A percentile compares a stretch with the other conserved stretches of the same genome.
These are phyloP conservation scores for Tylopilus plumbeoviolaceoides DNA, from an alignment of 768 basidiomycete genomes.

Conservation along the genomic window DNA sequence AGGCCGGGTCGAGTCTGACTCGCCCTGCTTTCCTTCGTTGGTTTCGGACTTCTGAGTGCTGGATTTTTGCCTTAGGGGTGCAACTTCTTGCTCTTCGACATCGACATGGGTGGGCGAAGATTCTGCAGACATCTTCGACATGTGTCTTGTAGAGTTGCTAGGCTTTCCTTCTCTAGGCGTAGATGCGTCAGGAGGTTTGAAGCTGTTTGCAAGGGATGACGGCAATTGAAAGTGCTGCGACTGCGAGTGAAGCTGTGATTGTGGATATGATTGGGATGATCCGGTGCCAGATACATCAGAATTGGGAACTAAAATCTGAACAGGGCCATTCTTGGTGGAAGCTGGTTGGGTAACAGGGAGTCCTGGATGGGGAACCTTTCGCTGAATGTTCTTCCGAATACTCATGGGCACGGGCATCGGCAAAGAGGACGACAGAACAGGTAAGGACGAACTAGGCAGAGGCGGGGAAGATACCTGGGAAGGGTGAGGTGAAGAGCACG, in stretches of 20 bases:
- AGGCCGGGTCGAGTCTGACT: neutral
- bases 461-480: slow-evolving; percentile 13
- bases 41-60: neutral
- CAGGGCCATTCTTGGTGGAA: slow-evolving; percentile 31
- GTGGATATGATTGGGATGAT: slow-evolving; percentile 32
- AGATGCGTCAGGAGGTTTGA: slow-evolving; percentile 19
- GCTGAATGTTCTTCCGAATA: slow-evolving; percentile 30
- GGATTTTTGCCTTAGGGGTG: neutral
- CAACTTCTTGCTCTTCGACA: neutral
- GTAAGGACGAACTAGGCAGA: slow-evolving; percentile 11
- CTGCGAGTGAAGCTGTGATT: slow-evolving; percentile 21
- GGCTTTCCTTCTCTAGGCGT: slow-evolving; percentile 11
- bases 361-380: slow-evolving; percentile 46
- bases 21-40: neutral
- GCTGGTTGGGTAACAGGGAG: slow-evolving; percentile 31
- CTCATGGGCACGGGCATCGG: neutral
- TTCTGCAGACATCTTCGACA: slow-evolving; percentile 6
- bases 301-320: slow-evolving; percentile 50
- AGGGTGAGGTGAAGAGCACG: neutral
- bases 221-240: slow-evolving; percentile 32
- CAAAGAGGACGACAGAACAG: slow-evolving; percentile 6
- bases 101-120: neutral
- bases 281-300: slow-evolving; percentile 47
- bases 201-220: slow-evolving; percentile 19
- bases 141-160: neutral